These are phyloP conservation scores for Arthrocladium fulminans DNA, from an alignment of 2,329 filamentous ascomycete species.

Conservation along the genomic window DNA sequence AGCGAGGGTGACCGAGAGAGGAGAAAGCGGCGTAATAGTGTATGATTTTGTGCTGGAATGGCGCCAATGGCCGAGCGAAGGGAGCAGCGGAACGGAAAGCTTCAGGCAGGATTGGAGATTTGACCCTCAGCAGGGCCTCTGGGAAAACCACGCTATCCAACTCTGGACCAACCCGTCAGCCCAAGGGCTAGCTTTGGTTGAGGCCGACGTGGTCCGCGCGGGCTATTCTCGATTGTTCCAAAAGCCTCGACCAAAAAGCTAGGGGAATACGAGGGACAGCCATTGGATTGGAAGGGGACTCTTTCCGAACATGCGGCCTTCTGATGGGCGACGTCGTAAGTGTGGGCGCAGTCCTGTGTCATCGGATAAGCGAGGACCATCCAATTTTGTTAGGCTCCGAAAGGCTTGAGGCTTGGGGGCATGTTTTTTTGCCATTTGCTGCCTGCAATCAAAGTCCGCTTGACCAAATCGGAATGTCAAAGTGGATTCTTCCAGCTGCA, in stretches of 20 bases:
- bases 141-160: background rate
- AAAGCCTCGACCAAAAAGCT: background rate
- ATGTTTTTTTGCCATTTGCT: background rate
- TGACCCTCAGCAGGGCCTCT: background rate
- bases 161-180: slow-evolving; percentile 2
- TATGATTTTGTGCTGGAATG: background rate
- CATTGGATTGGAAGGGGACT: background rate
- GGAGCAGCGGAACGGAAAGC: slow-evolving; percentile 9
- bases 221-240: background rate
- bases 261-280: background rate
- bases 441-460: too few relatives aligned
- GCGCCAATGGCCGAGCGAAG: background rate
- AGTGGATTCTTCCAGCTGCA: background rate
- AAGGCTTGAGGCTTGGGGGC: background rate
- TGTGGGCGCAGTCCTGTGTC: background rate
- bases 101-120: slow-evolving; percentile 4
- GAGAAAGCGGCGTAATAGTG: slow-evolving; percentile 6
- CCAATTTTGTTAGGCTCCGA: background rate
- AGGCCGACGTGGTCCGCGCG: slow-evolving; percentile 1
- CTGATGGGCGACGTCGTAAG: background rate
- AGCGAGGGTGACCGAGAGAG: background rate
- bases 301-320: background rate
- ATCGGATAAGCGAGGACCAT: background rate
- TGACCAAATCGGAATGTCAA: slow-evolving; percentile 1
- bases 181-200: background rate